Evolutionary conservation across 1,139 yeast species (phyloP), one percentile per base, ranked within the genome.

Genomic region (Scheffersomyces illinoinensis): DNA sequence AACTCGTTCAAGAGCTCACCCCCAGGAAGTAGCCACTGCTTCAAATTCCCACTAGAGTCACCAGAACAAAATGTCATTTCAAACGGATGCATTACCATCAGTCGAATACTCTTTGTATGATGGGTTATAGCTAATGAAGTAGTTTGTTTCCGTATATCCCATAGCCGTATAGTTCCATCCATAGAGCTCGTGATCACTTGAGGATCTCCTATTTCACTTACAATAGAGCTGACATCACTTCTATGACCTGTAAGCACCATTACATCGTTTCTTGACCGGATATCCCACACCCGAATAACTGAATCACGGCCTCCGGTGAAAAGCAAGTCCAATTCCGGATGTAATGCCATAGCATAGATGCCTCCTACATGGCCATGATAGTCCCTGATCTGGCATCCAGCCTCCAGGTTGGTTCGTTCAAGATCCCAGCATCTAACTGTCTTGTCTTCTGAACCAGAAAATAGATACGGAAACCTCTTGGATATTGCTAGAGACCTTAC

Each of bases 341-440:
- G 98, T 23, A 93, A 72, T 57, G 88, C 93, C 57, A 93, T 80
- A 0, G 96, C 81, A 69, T 91, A 93, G 1, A 96, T 91, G 3
- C 97, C 97, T 21, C 97, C 91, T 39, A 92, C 81, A 74, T 95
- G 99, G 4, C 99, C 99, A 72, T 93, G 96, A 71, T 91, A 96
- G 67, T 93, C 92, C 58, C 98, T 79, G 18, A 93, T 85, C 63
- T 78, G 82, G 62, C 82, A 77, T 5, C 85, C 85, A 33, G 77
- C 71, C 0, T 75, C 65, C 1, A 91, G 88, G 66, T 86, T 85
- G 65, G 95, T 91, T 67, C 88, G 85, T 72, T 95, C 98, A 66
- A 96, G 78, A 76, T 96, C 99, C 98, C 98, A 96, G 74, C 98
- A 93, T 68, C 93, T 86, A n/a, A 93, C 92, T 50, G 93, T 84